Percentiles rank a stretch among this genome's conserved stretches.
These are phyloP conservation scores for Alternaria brassicicola DNA, from an alignment of 2,329 filamentous ascomycete species.

Conservation along the genomic window DNA sequence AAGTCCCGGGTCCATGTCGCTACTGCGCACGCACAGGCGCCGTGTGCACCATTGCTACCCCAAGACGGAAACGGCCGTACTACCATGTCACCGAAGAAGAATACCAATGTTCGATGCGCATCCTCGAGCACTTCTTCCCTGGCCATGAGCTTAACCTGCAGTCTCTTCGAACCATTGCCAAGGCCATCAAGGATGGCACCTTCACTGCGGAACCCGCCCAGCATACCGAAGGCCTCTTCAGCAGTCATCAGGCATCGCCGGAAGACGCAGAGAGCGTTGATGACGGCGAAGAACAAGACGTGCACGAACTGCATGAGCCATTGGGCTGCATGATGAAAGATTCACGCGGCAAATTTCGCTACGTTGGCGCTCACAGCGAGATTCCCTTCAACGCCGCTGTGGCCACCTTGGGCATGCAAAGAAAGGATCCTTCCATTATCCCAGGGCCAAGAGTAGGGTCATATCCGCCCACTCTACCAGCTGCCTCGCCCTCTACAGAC, in stretches of 20 bases:
- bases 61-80: slow-evolving; percentile 46
- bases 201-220: slow-evolving; percentile 30
- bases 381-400: slow-evolving; percentile 49
- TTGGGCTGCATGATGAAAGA: slow-evolving; percentile 49
- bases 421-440: slow-evolving; percentile 38
- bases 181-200: slow-evolving; percentile 41
- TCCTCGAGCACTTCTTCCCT: slow-evolving; percentile 47
- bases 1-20: slow-evolving; percentile 48
- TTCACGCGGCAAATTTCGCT: slow-evolving; percentile 42
- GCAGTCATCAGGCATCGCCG: slow-evolving; percentile 28
- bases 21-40: slow-evolving; percentile 48
- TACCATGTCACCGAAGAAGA: slow-evolving; percentile 51
- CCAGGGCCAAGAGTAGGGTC: slow-evolving; percentile 36
- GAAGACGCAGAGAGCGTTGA: slow-evolving; percentile 32
- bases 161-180: slow-evolving; percentile 41
- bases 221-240: slow-evolving; percentile 32
- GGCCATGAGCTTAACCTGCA: slow-evolving; percentile 45
- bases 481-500: slow-evolving; percentile 27
- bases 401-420: slow-evolving; percentile 34
- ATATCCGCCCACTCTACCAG: slow-evolving; percentile 39
- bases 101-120: slow-evolving; percentile 47
- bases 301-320: slow-evolving; percentile 45
- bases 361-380: slow-evolving; percentile 47
- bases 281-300: slow-evolving; percentile 39
- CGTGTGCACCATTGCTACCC: slow-evolving; percentile 44